Conservation (phyloP, 2,329 filamentous ascomycete genomes). For the Verticillium dahliae region DNA sequence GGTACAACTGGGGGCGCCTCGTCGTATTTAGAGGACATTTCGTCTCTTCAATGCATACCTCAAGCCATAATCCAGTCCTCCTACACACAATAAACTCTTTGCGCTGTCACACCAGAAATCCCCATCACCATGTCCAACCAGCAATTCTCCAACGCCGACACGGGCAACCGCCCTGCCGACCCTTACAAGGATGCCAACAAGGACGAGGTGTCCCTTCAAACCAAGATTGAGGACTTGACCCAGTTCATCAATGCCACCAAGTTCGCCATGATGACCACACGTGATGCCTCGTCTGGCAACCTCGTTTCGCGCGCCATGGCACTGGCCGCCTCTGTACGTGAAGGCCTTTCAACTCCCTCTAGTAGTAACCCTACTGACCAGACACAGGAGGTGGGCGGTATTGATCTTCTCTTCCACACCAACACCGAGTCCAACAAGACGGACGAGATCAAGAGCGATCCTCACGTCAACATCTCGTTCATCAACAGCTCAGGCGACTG, state of each 20-base stretch:
- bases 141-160: slow-evolving; percentile 52
- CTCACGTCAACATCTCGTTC: slow-evolving; percentile 77
- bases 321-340: slow-evolving; percentile 64
- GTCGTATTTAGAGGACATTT: background rate
- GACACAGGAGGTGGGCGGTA: slow-evolving; percentile 63
- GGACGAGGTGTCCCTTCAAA: slow-evolving; percentile 56
- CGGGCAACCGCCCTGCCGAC: slow-evolving; percentile 59
- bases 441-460: slow-evolving; percentile 66
- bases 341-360: background rate
- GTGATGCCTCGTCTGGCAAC: slow-evolving; percentile 55
- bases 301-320: slow-evolving; percentile 84
- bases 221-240: slow-evolving; percentile 70
- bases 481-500: slow-evolving; percentile 71
- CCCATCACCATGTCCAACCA: slow-evolving; percentile 3
- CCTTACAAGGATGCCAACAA: slow-evolving; percentile 72
- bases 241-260: slow-evolving; percentile 68
- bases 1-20: background rate
- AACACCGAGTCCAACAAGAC: slow-evolving; percentile 89
- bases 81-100: too few relatives aligned
- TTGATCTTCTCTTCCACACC: slow-evolving; percentile 84
- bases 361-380: slow-evolving; percentile 6
- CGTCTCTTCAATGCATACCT: background rate
- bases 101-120: background rate
- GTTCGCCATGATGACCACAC: slow-evolving; percentile 86
- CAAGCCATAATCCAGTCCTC: too few relatives aligned